Base-by-base conservation (phyloP, 192 early-diverging fungal genomes). In the Spinellus fusiger region DNA sequence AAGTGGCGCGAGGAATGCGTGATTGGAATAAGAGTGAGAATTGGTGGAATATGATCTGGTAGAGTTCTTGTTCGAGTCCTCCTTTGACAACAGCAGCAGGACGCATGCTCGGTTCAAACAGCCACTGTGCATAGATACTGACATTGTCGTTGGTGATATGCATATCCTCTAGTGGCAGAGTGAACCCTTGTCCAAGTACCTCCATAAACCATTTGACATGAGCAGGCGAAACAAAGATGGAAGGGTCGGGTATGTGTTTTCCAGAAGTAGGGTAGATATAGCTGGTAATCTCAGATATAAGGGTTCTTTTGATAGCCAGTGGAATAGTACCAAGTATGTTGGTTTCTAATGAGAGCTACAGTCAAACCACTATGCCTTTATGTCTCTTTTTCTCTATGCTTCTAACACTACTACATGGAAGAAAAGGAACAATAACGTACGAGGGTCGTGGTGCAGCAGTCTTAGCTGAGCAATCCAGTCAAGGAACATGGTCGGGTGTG, bases 131-230 rank as follows among this genome's bases (percentile, higher is more conserved):
- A 73, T 92, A 93, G n/a, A 93, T 79, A 40, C 70, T 78, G 10
- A 86, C 76, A 4, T 79, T 80, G 56, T 84, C 76, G 46, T 78
- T 64, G 4, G 89, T 88, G 37, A 89, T 86, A 5, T 63, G 59
- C 49, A 87, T 69, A 49, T 93, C 87, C 38, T 93, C 88, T 29
- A 91, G 71, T 2, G 92, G 90, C 33, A 93, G 72, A 27, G 75
- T 68, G 51, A 93, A 89, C 9, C 90, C 92, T 67, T 89, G 88
- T 0, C 89, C 92, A n/a, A 93, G 66, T 10, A 92, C 81, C 61
- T 90, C 90, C 89, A 93, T 92, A 33, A 81, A 80, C 89, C 89
- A 93, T 34, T 77, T 71, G 18, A 93, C 90, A 68, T 93, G 92
- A 3, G 86, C 77, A 12, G 83, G 80, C 0, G 89, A 90, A 4